Conservation (phyloP, 257 asterid genomes). For the Solanum bulbocastanum region DNA sequence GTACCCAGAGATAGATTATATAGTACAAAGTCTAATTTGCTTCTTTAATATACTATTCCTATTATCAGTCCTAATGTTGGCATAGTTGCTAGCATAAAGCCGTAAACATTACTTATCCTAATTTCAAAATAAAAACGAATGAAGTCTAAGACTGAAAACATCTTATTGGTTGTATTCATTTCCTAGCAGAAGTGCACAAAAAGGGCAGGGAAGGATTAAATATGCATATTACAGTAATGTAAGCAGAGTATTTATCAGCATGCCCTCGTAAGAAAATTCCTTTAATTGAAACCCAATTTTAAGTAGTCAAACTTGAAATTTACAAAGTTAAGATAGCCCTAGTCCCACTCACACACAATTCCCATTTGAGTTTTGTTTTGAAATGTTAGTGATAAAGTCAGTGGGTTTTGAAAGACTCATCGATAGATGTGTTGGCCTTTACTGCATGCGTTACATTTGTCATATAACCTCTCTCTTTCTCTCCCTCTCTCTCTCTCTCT, state of each 20-base stretch:
- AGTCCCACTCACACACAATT: neutral
- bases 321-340: neutral
- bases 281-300: neutral
- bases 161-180: neutral
- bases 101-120: neutral
- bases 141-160: neutral
- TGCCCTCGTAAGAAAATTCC: neutral
- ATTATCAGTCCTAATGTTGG: neutral
- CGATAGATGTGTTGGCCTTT: neutral
- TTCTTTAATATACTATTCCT: neutral
- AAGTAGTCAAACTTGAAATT: neutral
- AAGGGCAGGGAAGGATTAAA: neutral
- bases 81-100: neutral
- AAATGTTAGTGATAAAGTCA: neutral
- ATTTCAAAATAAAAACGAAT: neutral
- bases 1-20: neutral
- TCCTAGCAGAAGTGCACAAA: neutral
- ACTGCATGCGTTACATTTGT: neutral
- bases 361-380: neutral
- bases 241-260: neutral
- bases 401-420: neutral
- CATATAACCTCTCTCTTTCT: neutral
- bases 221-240: neutral
- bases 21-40: neutral
- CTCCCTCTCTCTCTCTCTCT: neutral